Conservation (phyloP, 2,329 filamentous ascomycete genomes). For the Dryadomyces quercivorus region DNA sequence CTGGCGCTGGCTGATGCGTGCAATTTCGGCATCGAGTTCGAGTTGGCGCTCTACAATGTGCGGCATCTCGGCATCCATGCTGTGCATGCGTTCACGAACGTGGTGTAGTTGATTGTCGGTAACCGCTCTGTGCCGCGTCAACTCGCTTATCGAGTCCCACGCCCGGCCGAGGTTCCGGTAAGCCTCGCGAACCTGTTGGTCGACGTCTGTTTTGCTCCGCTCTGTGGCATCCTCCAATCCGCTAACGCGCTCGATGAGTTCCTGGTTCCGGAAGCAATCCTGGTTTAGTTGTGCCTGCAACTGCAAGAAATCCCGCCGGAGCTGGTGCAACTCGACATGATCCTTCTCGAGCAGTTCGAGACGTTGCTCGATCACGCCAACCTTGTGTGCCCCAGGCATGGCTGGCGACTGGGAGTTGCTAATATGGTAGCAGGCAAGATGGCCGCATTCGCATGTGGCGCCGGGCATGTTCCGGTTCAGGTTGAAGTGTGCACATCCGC, state of each 20-base stretch:
- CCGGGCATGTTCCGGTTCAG: slow-evolving; percentile 40
- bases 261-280: slow-evolving; percentile 21
- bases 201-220: slow-evolving; percentile 36
- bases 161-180: slow-evolving; percentile 42
- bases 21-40: slow-evolving; percentile 28
- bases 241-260: slow-evolving; percentile 30
- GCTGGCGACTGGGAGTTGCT: slow-evolving; percentile 30
- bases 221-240: slow-evolving; percentile 43
- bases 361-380: slow-evolving; percentile 35
- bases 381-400: slow-evolving; percentile 27
- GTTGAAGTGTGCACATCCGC: slow-evolving; percentile 45
- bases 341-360: slow-evolving; percentile 32
- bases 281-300: slow-evolving; percentile 15
- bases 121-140: slow-evolving; percentile 25
- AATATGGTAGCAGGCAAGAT: slow-evolving; percentile 47
- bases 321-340: slow-evolving; percentile 17
- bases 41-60: slow-evolving; percentile 35
- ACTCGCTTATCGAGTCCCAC: slow-evolving; percentile 37
- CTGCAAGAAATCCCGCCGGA: slow-evolving; percentile 16
- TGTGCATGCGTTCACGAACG: slow-evolving; percentile 28
- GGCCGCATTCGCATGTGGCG: slow-evolving; percentile 45
- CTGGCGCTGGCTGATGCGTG: slow-evolving; percentile 35
- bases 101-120: slow-evolving; percentile 25
- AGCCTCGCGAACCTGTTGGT: slow-evolving; percentile 38
- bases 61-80: slow-evolving; percentile 28